Evolutionary conservation across 2,329 filamentous ascomycete genomes (phyloP).

Genomic region (Talaromyces sp.): DNA sequence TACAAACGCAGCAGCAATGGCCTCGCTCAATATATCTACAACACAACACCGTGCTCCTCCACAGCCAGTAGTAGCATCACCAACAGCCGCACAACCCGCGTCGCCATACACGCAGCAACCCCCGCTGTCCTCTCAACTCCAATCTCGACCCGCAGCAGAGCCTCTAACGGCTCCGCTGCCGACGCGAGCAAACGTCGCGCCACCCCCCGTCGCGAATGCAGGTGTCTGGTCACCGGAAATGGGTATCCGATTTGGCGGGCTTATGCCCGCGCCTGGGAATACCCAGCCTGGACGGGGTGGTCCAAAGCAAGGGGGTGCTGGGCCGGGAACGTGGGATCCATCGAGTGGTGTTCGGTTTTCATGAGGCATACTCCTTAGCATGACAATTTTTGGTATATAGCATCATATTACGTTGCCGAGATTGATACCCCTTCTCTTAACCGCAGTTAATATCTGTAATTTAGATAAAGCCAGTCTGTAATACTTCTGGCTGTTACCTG

Average conservation of each 20-base stretch:
- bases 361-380: not conserved
- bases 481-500: slow-evolving; percentile 29
- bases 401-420: not conserved
- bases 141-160: slow-evolving; percentile 30
- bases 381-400: not conserved
- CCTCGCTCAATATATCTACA: slow-evolving; percentile 46
- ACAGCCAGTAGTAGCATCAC: slow-evolving; percentile 16
- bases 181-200: slow-evolving; percentile 35
- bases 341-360: slow-evolving; percentile 12
- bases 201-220: slow-evolving; percentile 48
- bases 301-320: not conserved
- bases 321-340: slow-evolving; percentile 9
- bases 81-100: slow-evolving; percentile 24
- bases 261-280: slow-evolving; percentile 7
- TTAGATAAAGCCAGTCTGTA: not conserved
- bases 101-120: slow-evolving; percentile 26
- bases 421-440: not conserved
- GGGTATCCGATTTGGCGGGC: slow-evolving; percentile 67
- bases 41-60: slow-evolving; percentile 15
- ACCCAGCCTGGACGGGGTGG: slow-evolving; percentile 6
- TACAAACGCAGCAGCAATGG: slow-evolving; percentile 51
- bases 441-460: not conserved
- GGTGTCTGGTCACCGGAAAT: slow-evolving; percentile 71
- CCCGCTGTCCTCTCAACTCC: slow-evolving; percentile 31
- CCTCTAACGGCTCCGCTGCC: slow-evolving; percentile 45